These are phyloP conservation scores for Talaromyces sp. DNA, from an alignment of 2,329 filamentous ascomycete species.

Conservation along the genomic window DNA sequence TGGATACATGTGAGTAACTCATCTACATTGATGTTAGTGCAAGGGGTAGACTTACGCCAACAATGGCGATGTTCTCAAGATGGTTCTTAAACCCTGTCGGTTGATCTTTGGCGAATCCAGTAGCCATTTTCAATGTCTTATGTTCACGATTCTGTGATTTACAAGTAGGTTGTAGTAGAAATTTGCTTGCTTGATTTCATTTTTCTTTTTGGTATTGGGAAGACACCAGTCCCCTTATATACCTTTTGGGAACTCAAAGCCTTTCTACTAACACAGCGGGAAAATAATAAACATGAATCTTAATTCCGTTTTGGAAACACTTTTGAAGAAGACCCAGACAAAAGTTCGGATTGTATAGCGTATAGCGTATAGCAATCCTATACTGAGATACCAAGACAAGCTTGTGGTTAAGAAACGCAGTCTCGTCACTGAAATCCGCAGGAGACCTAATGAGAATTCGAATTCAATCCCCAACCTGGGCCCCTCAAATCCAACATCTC, in stretches of 20 bases:
- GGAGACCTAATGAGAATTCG: not conserved
- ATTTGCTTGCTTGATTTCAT: not conserved
- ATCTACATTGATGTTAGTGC: not conserved
- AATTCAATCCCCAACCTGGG: too few relatives aligned
- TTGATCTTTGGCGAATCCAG: conserved; percentile 15
- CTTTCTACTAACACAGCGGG: not conserved
- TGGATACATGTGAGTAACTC: conserved; percentile 17
- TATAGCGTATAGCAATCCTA: not conserved
- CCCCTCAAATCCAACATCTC: too few relatives aligned
- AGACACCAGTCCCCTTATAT: not conserved
- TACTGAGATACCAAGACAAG: not conserved
- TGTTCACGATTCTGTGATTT: not conserved
- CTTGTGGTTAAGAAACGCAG: not conserved
- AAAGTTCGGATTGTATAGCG: not conserved
- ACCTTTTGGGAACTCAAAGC: not conserved
- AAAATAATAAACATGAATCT: not conserved
- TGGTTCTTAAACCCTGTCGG: conserved; percentile 25
- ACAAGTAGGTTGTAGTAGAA: not conserved
- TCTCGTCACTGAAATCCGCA: not conserved
- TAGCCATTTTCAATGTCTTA: not conserved
- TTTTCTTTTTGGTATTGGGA: not conserved
- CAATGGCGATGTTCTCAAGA: conserved; percentile 39
- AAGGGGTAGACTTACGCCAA: conserved; percentile 32
- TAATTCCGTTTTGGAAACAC: not conserved
- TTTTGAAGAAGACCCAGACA: not conserved